phyloP scores from a whole-genome alignment of 1,284 basidiomycete species.

The Coniferiporia sulphurascens region DNA sequence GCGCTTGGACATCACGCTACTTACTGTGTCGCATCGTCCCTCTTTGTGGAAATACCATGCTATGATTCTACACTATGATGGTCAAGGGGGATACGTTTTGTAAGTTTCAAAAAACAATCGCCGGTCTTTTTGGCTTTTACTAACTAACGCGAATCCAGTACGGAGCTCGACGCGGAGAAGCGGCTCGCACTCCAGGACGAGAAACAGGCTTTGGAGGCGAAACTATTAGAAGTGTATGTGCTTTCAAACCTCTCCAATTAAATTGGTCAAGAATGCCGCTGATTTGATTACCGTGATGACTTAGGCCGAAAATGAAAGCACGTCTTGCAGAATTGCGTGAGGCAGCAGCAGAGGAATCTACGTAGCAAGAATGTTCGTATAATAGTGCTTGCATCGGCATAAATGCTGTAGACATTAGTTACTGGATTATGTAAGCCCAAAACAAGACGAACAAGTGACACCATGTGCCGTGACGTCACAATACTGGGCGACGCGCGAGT shows the following conservation, averaged over 20 bases:
- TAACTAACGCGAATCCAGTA: slow-evolving; percentile 39
- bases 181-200: slow-evolving; percentile 91
- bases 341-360: slow-evolving; percentile 12
- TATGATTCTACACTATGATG: slow-evolving; percentile 87
- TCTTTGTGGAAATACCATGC: slow-evolving; percentile 95
- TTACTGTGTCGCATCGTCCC: slow-evolving; percentile 90
- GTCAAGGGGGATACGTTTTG: slow-evolving; percentile 82
- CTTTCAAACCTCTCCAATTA: neutral
- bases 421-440: neutral
- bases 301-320: slow-evolving; percentile 43
- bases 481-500: no score
- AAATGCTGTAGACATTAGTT: slow-evolving; percentile 2
- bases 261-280: neutral
- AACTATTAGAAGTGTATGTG: slow-evolving; percentile 74
- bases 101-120: slow-evolving; percentile 32
- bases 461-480: no score
- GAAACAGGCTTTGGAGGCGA: slow-evolving; percentile 80
- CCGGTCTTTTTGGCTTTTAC: no score
- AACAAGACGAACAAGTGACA: no score
- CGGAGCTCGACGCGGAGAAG: slow-evolving; percentile 88
- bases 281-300: slow-evolving; percentile 1
- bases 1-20: slow-evolving; percentile 78
- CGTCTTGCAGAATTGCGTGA: slow-evolving; percentile 42
- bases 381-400: neutral
- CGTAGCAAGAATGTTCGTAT: neutral